A percentile compares a stretch with the other conserved stretches of the same genome.
Conservation (phyloP, 2,329 filamentous ascomycete species). For the Xylariaceae sp. region DNA sequence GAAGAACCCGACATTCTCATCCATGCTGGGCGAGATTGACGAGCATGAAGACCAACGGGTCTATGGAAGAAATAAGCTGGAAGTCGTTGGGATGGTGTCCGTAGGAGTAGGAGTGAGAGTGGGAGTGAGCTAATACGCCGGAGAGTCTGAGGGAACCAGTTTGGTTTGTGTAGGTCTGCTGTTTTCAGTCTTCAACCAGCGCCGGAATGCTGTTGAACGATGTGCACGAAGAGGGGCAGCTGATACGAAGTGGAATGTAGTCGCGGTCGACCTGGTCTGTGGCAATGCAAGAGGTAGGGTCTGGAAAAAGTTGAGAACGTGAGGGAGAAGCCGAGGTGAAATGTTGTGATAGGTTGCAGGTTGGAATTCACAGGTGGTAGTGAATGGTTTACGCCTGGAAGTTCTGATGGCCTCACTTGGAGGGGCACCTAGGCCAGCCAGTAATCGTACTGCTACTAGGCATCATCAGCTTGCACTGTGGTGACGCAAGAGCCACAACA, state of each 20-base stretch:
- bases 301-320: neutral
- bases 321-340: neutral
- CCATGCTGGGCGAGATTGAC: constrained; percentile 45
- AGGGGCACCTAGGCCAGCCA: neutral
- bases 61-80: no score
- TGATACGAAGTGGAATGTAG: no score
- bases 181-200: no score
- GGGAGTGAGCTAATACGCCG: neutral
- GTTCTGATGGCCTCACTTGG: neutral
- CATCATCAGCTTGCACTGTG: constrained; percentile 10
- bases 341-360: neutral
- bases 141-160: no score
- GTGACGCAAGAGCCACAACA: constrained; percentile 11
- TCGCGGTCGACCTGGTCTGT: no score
- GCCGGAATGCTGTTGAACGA: no score
- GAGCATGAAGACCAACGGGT: neutral
- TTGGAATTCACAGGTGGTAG: neutral
- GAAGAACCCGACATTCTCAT: constrained; percentile 71
- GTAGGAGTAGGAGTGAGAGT: neutral
- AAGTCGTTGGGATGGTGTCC: no score
- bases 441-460: neutral
- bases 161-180: no score
- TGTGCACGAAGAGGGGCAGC: no score
- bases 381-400: neutral
- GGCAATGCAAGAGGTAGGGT: no score